Evolutionary conservation across 2,329 filamentous ascomycete genomes (phyloP).

Genomic region (Ustulina deusta): DNA sequence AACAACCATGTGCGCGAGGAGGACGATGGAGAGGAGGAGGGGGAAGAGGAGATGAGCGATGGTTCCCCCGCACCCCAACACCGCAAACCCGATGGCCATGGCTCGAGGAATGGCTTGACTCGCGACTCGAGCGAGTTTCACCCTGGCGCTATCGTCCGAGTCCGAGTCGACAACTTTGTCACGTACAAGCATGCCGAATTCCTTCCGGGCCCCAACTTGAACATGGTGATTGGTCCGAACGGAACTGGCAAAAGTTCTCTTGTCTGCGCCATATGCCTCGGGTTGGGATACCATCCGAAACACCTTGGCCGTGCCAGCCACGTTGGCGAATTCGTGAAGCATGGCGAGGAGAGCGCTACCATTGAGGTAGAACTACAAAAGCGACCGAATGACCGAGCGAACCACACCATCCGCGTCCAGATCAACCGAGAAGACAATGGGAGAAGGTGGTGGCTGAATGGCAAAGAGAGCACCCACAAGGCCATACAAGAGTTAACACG

Average conservation of each 20-base stretch:
- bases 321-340: conserved; percentile 91
- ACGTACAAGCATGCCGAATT: conserved; percentile 96
- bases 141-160: conserved; percentile 88
- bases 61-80: conserved; percentile 18
- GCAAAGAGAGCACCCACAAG: conserved; percentile 70
- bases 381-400: conserved; percentile 67
- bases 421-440: conserved; percentile 88
- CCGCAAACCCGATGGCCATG: conserved; percentile 31
- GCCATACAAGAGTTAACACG: conserved; percentile 75
- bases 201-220: conserved; percentile 88
- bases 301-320: conserved; percentile 88
- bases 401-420: conserved; percentile 78
- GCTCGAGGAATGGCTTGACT: conserved; percentile 29
- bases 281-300: conserved; percentile 84
- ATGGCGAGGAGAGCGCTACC: conserved; percentile 79
- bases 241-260: conserved; percentile 97
- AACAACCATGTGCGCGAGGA: conserved; percentile 31
- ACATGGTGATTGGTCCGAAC: conserved; percentile 99
- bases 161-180: conserved; percentile 89
- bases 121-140: conserved; percentile 58
- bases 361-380: conserved; percentile 93
- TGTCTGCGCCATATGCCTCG: conserved; percentile 95
- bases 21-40: conserved; percentile 16
- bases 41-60: conserved; percentile 34
- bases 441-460: conserved; percentile 82